Conservation (phyloP, 2,329 filamentous ascomycete species). For the Stagonosporopsis tanaceti region DNA sequence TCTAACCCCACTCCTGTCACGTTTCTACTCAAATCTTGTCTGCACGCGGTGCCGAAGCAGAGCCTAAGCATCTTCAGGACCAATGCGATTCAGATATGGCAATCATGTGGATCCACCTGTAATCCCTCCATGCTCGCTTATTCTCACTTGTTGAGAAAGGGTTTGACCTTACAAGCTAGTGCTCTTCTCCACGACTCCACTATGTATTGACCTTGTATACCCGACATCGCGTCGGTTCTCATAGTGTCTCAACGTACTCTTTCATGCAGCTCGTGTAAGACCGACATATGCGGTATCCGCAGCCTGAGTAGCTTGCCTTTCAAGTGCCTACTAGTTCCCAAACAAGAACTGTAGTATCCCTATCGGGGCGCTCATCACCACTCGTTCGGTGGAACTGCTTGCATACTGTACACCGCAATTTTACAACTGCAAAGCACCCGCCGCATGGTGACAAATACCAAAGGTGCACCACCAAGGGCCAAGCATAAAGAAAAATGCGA, state of each 20-base stretch:
- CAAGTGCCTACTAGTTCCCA: background rate
- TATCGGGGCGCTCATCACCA: too few relatives aligned
- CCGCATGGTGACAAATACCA: background rate
- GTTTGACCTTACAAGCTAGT: background rate
- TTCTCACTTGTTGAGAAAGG: background rate
- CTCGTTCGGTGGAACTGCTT: too few relatives aligned
- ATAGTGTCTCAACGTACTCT: background rate
- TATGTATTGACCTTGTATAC: constrained; percentile 1
- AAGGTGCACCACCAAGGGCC: background rate
- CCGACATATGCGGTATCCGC: background rate
- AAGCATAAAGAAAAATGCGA: background rate
- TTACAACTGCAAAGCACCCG: too few relatives aligned
- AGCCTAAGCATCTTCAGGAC: background rate
- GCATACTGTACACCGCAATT: too few relatives aligned
- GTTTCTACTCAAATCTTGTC: constrained; percentile 18
- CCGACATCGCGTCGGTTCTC: background rate
- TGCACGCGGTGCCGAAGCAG: constrained; percentile 9
- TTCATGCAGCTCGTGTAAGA: constrained; percentile 5
- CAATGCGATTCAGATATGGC: constrained; percentile 1
- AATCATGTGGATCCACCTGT: background rate
- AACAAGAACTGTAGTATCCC: too few relatives aligned
- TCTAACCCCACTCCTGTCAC: constrained; percentile 6
- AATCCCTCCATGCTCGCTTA: constrained; percentile 3
- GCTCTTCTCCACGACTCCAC: background rate
- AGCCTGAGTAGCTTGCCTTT: background rate